Conservation (phyloP, 148 eudicot species). For the Mesembryanthemum crystallinum region DNA sequence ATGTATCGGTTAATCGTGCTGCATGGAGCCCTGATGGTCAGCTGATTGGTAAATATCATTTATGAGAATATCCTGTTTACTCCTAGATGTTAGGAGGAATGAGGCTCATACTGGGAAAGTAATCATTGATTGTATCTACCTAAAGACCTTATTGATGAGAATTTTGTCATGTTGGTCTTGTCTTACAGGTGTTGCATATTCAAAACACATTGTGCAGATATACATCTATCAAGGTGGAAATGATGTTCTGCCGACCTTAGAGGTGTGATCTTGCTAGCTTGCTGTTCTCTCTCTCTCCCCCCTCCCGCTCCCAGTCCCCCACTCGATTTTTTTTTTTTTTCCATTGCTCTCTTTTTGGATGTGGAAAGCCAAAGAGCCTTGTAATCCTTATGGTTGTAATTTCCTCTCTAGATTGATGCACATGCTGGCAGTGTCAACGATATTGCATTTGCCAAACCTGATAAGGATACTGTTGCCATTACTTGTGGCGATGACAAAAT, state of each 20-base stretch:
- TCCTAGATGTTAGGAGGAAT: background rate
- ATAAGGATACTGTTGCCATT: conserved; percentile 43
- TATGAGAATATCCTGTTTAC: too few species aligned
- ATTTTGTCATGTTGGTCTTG: background rate
- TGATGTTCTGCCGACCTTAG: conserved; percentile 38
- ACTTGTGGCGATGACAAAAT: conserved; percentile 56
- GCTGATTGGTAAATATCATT: conserved; percentile 17
- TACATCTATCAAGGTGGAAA: conserved; percentile 35
- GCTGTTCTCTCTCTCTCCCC: background rate
- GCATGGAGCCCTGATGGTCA: conserved; percentile 29
- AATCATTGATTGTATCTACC: too few species aligned
- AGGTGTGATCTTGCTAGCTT: conserved; percentile 29
- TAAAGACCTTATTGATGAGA: background rate
- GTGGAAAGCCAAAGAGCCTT: too few species aligned
- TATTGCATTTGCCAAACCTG: conserved; percentile 47
- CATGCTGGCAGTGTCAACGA: conserved; percentile 55
- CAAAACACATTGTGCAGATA: conserved; percentile 45
- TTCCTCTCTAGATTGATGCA: conserved; percentile 42
- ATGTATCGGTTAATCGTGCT: conserved; percentile 24
- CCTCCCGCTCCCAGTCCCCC: too few species aligned
- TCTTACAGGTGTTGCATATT: conserved; percentile 46
- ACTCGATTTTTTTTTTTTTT: background rate
- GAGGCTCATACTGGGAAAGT: background rate
- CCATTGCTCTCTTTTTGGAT: too few species aligned
- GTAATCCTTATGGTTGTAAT: conserved; percentile 7